These are phyloP conservation scores for Daldinia sp. DNA, from an alignment of 2,329 filamentous ascomycete species.

Conservation along the genomic window DNA sequence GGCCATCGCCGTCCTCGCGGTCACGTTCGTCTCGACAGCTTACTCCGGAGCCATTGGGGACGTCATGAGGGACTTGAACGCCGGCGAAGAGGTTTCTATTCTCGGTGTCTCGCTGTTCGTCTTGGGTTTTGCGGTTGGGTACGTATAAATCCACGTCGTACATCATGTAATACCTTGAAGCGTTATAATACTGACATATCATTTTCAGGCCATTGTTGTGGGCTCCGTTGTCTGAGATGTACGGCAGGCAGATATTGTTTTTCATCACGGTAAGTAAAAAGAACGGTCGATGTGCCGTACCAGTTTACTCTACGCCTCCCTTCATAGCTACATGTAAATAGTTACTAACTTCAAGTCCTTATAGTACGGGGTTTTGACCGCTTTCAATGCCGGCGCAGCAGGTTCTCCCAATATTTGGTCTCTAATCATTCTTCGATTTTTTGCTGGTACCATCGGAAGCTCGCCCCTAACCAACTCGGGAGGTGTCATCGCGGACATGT, in stretches of 20 bases:
- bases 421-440: conserved; percentile 67
- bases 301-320: no score
- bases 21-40: conserved; percentile 74
- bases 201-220: conserved; percentile 62
- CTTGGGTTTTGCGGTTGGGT: conserved; percentile 58
- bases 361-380: conserved; percentile 60
- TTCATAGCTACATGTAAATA: background rate
- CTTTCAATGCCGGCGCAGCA: conserved; percentile 65
- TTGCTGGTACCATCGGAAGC: conserved; percentile 65
- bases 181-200: conserved; percentile 40
- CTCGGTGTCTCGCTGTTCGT: conserved; percentile 65
- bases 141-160: background rate
- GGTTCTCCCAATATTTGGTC: conserved; percentile 61
- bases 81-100: conserved; percentile 57
- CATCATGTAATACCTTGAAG: conserved; percentile 43
- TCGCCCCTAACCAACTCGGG: conserved; percentile 65
- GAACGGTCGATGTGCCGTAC: background rate
- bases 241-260: conserved; percentile 64
- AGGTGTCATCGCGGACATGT: conserved; percentile 68
- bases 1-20: conserved; percentile 72
- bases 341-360: background rate
- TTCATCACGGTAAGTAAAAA: conserved; percentile 52
- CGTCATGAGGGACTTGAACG: conserved; percentile 63
- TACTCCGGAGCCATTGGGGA: conserved; percentile 66
- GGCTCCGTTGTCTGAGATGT: conserved; percentile 71